Evolutionary conservation across 805 yeast genomes (phyloP).

Genomic region (Metschnikowia cubensis): DNA sequence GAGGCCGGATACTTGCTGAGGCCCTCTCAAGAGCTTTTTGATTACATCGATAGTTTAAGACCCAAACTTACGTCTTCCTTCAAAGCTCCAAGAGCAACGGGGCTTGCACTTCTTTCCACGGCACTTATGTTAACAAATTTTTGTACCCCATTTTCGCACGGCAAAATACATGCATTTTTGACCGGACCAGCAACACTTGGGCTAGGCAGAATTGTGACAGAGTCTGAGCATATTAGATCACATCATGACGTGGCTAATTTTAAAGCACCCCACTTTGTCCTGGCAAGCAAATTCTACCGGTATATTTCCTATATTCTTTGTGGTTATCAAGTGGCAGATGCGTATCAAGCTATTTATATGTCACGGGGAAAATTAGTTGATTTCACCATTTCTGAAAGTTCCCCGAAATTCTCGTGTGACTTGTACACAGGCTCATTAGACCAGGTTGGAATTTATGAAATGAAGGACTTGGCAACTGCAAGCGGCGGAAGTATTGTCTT

Average conservation of each 20-base stretch:
- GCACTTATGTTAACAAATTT: constrained; percentile 20
- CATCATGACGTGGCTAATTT: constrained; percentile 34
- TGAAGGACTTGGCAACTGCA: constrained; percentile 30
- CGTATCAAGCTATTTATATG: constrained; percentile 13
- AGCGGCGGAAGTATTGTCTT: constrained; percentile 33
- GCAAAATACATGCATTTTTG: constrained; percentile 27
- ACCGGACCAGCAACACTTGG: constrained; percentile 37
- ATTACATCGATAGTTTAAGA: constrained; percentile 12
- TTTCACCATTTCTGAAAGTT: constrained; percentile 12
- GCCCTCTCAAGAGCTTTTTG: constrained; percentile 8
- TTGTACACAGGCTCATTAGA: constrained; percentile 37
- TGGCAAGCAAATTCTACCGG: constrained; percentile 28
- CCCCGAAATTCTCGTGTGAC: constrained; percentile 29
- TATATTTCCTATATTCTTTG: constrained; percentile 26
- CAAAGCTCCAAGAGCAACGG: constrained; percentile 34
- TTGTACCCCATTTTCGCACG: constrained; percentile 22
- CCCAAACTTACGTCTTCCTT: constrained; percentile 25
- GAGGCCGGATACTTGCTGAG: constrained; percentile 5
- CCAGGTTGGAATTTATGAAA: constrained; percentile 42
- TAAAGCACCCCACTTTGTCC: constrained; percentile 23
- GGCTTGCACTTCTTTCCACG: constrained; percentile 29
- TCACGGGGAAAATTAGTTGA: constrained; percentile 23
- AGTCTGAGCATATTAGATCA: constrained; percentile 24
- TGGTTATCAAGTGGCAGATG: constrained; percentile 24
- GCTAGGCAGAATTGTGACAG: constrained; percentile 34